Conservation (phyloP, 352 stramenopile species). For the Phytophthora vignae region DNA sequence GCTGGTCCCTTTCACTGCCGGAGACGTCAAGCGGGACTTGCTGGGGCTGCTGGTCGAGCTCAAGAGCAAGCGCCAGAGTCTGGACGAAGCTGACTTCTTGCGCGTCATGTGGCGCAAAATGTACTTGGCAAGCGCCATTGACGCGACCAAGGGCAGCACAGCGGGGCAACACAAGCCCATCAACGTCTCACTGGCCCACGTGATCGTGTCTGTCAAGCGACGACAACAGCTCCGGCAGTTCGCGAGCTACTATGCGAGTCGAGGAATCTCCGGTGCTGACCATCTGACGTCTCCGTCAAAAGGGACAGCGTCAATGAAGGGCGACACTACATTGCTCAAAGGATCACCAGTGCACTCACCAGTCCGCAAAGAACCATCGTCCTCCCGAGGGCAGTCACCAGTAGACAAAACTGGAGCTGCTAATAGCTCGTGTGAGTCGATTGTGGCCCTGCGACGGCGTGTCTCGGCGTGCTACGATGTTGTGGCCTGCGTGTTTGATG, state of each 20-base stretch:
- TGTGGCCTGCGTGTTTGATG: slow-evolving; percentile 50
- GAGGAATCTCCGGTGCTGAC: slow-evolving; percentile 69
- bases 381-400: not conserved
- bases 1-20: slow-evolving; percentile 67
- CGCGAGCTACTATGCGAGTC: slow-evolving; percentile 70
- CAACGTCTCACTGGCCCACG: slow-evolving; percentile 69
- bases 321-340: not conserved
- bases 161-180: slow-evolving; percentile 29
- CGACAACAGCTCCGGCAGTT: slow-evolving; percentile 74
- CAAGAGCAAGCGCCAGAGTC: slow-evolving; percentile 39
- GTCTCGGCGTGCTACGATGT: slow-evolving; percentile 36
- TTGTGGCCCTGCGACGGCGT: slow-evolving; percentile 27
- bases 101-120: slow-evolving; percentile 72
- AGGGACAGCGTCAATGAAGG: not conserved
- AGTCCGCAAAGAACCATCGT: slow-evolving; percentile 1
- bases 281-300: slow-evolving; percentile 39
- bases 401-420: not conserved
- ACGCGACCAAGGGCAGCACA: slow-evolving; percentile 28
- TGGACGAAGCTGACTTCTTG: slow-evolving; percentile 73
- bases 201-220: slow-evolving; percentile 79
- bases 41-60: slow-evolving; percentile 65
- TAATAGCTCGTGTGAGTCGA: slow-evolving; percentile 10
- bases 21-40: slow-evolving; percentile 62
- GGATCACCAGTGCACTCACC: slow-evolving; percentile 2
- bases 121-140: slow-evolving; percentile 61